Conservation (phyloP, 495 filamentous ascomycete genomes). For the Tuber aestivum region DNA sequence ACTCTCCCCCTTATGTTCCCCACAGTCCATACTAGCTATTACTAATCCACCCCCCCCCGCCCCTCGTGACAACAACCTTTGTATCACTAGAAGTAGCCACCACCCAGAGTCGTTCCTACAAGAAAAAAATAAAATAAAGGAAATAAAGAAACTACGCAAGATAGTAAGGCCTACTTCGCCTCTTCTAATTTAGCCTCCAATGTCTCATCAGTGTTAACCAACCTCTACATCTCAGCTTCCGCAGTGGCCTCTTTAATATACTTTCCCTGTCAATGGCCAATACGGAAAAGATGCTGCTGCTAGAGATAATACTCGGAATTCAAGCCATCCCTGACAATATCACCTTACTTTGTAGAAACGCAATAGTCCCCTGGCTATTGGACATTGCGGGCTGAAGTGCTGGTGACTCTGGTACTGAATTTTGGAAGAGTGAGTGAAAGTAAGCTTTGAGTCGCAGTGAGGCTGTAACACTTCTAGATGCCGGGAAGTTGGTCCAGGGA, state of each 20-base stretch:
- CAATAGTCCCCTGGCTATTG: constrained; percentile 48
- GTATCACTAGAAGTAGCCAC: no score
- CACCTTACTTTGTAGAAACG: constrained; percentile 59
- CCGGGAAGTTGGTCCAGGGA: constrained; percentile 43
- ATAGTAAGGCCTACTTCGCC: constrained; percentile 56
- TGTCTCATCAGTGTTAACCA: constrained; percentile 65
- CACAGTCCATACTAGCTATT: no score
- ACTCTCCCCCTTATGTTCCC: no score
- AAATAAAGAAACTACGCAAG: no score
- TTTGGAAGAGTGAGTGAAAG: constrained; percentile 43
- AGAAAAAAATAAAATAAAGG: no score
- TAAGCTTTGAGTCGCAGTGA: constrained; percentile 46
- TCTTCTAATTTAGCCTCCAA: constrained; percentile 62
- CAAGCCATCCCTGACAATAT: constrained; percentile 65
- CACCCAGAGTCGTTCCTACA: no score
- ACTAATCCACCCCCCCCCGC: no score
- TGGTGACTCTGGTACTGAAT: constrained; percentile 43
- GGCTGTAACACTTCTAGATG: constrained; percentile 38
- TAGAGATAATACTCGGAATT: constrained; percentile 72
- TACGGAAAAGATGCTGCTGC: constrained; percentile 66
- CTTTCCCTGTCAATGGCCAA: constrained; percentile 62
- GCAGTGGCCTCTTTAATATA: constrained; percentile 62
- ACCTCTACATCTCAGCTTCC: constrained; percentile 69
- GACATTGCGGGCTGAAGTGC: constrained; percentile 43
- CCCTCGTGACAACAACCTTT: no score